Conservation (phyloP, 192 early-diverging fungal genomes). For the Coemansia biformis region DNA sequence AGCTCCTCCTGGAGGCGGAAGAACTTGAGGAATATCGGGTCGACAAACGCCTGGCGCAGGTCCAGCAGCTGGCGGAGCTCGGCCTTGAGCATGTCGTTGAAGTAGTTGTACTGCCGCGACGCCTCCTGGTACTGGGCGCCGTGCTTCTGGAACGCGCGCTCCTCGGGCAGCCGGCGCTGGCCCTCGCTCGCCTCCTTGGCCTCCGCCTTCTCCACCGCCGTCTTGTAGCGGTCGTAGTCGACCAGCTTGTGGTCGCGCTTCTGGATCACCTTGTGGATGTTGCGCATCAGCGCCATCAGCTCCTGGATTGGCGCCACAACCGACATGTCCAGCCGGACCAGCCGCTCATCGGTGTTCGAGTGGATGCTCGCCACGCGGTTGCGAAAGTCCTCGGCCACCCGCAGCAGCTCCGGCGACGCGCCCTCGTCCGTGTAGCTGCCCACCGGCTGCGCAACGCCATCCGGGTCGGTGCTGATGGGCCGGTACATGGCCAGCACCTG, state of each 20-base stretch:
- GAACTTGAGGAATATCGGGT: slow-evolving; percentile 80
- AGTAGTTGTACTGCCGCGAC: slow-evolving; percentile 74
- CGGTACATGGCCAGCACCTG: slow-evolving; percentile 55
- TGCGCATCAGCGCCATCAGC: slow-evolving; percentile 65
- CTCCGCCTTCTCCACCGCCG: slow-evolving; percentile 67
- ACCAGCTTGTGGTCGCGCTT: slow-evolving; percentile 90
- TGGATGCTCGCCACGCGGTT: slow-evolving; percentile 41
- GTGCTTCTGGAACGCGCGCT: slow-evolving; percentile 61
- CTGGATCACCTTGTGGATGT: slow-evolving; percentile 74
- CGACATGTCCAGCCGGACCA: slow-evolving; percentile 67
- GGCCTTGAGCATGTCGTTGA: slow-evolving; percentile 74
- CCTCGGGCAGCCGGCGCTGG: slow-evolving; percentile 53
- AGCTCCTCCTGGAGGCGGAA: slow-evolving; percentile 80
- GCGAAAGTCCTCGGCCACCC: slow-evolving; percentile 43
- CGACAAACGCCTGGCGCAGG: slow-evolving; percentile 69
- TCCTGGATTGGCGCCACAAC: slow-evolving; percentile 79
- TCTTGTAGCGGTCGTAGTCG: slow-evolving; percentile 84
- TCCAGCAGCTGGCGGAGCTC: slow-evolving; percentile 78
- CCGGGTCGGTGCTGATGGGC: slow-evolving; percentile 50
- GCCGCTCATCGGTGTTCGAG: slow-evolving; percentile 58
- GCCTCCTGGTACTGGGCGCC: slow-evolving; percentile 74
- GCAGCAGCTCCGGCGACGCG: slow-evolving; percentile 54
- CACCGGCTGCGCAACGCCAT: slow-evolving; percentile 37
- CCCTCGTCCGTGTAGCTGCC: slow-evolving; percentile 47
- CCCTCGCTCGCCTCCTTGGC: slow-evolving; percentile 58